Evolutionary conservation across 2,329 filamentous ascomycete genomes (phyloP).

Genomic region (Diaporthe sp.): DNA sequence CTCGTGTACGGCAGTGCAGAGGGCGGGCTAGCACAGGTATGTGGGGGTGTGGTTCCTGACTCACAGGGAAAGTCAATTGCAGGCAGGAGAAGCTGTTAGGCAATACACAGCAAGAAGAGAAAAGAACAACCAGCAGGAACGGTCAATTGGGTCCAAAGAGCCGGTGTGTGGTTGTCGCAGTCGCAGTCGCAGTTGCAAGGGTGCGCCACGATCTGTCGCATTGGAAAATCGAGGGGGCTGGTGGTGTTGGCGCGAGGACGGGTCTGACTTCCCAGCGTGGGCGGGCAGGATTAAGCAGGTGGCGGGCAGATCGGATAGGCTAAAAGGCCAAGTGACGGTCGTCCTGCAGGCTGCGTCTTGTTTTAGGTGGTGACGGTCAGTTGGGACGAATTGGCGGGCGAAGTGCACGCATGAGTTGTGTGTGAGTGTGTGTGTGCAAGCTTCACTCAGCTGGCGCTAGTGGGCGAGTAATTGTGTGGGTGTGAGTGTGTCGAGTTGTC

Average conservation of each 20-base stretch:
- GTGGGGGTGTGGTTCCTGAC: constrained; percentile 20
- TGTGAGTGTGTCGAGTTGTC: not conserved
- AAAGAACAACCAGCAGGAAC: constrained; percentile 6
- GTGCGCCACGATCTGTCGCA: constrained; percentile 35
- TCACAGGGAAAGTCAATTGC: constrained; percentile 36
- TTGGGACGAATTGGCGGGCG: constrained; percentile 18
- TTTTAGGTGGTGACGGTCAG: constrained; percentile 5
- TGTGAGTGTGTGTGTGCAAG: constrained; percentile 1
- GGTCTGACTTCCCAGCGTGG: not conserved
- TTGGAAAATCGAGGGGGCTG: constrained; percentile 39
- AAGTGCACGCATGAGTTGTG: not conserved
- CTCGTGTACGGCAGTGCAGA: not conserved
- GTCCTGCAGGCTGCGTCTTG: constrained; percentile 5
- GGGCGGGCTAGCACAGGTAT: not conserved
- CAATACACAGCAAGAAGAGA: constrained; percentile 26
- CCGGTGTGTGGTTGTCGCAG: constrained; percentile 23
- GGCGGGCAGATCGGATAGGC: constrained; percentile 32
- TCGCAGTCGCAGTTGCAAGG: constrained; percentile 34
- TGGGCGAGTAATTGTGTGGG: not conserved
- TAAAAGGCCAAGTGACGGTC: constrained; percentile 24
- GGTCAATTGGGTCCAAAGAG: constrained; percentile 33
- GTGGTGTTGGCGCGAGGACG: constrained; percentile 41
- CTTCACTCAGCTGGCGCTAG: not conserved
- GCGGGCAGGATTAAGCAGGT: constrained; percentile 35
- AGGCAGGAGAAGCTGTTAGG: constrained; percentile 29